Evolutionary conservation across 2,329 filamentous ascomycete species (phyloP).

Genomic region (Juglanconis juglandina): DNA sequence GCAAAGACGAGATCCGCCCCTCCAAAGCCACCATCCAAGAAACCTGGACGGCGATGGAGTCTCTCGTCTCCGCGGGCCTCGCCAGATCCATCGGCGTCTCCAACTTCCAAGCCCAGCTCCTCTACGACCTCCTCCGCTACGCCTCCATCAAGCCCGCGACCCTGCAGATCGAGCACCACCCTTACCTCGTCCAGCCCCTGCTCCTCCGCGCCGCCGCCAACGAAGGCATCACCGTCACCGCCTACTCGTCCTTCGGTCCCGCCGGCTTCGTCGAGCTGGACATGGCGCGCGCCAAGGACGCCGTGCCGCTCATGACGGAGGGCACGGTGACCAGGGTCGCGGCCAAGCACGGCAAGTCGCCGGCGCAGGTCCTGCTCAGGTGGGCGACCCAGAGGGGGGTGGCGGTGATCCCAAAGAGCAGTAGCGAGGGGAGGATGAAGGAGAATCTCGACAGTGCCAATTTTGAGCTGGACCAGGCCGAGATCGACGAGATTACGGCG

Average conservation of each 20-base stretch:
- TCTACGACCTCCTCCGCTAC: conserved; percentile 78
- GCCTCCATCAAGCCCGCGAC: conserved; percentile 70
- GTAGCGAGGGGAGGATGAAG: conserved; percentile 46
- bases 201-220: conserved; percentile 67
- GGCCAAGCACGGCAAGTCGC: conserved; percentile 66
- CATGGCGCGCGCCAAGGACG: conserved; percentile 63
- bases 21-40: conserved; percentile 72
- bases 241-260: conserved; percentile 81
- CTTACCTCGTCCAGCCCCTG: conserved; percentile 74
- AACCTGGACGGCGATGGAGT: conserved; percentile 81
- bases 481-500: conserved; percentile 63
- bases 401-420: conserved; percentile 79
- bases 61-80: conserved; percentile 65
- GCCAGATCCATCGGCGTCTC: conserved; percentile 73
- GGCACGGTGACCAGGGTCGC: conserved; percentile 62
- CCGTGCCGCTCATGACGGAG: conserved; percentile 69
- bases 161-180: conserved; percentile 88
- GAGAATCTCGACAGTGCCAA: conserved; percentile 65
- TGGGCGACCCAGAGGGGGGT: conserved; percentile 83
- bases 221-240: conserved; percentile 71
- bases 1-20: conserved; percentile 55
- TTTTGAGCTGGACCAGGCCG: conserved; percentile 64
- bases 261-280: conserved; percentile 75
- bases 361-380: conserved; percentile 77
- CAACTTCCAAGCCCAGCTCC: conserved; percentile 76